Base-by-base conservation (phyloP, 2,329 filamentous ascomycete genomes). In the Colletotrichum sp. region DNA sequence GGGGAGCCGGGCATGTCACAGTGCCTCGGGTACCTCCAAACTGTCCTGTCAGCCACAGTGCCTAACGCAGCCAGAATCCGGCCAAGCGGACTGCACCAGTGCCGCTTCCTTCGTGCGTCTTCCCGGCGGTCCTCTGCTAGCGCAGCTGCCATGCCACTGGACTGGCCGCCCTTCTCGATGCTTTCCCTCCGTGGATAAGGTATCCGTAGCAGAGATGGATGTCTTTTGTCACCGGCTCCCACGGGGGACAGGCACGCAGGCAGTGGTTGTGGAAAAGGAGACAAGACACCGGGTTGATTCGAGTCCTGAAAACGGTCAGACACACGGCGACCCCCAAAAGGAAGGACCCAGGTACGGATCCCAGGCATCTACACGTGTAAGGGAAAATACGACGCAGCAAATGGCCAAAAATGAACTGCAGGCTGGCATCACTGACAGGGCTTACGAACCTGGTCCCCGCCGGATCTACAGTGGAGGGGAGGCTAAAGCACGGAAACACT, bases 401-500 rank as follows among this genome's bases (percentile, higher is more conserved):
- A 39, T 16, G 62, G 34, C 62, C 62, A 16, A 43, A 52, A 48
- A 66, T 66, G 62, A 66, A 66, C 27, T 22, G 27, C 58, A 56
- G 48, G 48, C 22, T 52, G 39, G 34, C 58, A 10, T 25, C 43
- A 60, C 34, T 36, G 67, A 66, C 66, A 61, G 48, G 28, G 28
- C 67, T 52, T 52, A 52, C 43, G 43, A 52, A 52, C 43, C 71
- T 56, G 62, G 52, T 55, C 60, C 69, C 62, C 36, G 67, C 67
- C 72, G 61, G 67, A 74, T 58, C 69, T 66, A 75, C 62, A 75
- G 69, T 66, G 66, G 56, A 39, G 43, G 70, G 66, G 70, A 68
- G 62, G 64, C 73, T 73, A 75, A 68, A 32, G 64, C 70, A 75
- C 73, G 69, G 73, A 55, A 75, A 56, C 25, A 62, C 67, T 70